Percentiles rank a stretch among this genome's conserved stretches.
Conservation (phyloP, 257 asterid genomes). For the Solanum acaule region DNA sequence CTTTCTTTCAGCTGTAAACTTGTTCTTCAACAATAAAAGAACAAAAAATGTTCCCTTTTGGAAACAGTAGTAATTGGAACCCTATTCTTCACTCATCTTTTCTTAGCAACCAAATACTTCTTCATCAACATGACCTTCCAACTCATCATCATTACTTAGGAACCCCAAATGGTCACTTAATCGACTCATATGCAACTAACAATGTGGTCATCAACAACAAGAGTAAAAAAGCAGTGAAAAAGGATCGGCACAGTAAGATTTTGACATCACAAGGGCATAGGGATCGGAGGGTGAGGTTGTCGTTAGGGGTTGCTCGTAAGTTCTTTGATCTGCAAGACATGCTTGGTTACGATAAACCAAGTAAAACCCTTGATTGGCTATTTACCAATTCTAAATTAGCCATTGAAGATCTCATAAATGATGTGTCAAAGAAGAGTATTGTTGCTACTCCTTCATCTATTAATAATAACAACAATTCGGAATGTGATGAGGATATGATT, state of each 20-base stretch:
- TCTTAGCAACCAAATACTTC: conserved; percentile 14
- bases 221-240: conserved; percentile 13
- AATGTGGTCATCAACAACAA: neutral
- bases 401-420: conserved; percentile 37
- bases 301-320: conserved; percentile 71
- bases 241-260: conserved; percentile 76
- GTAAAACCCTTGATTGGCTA: conserved; percentile 91
- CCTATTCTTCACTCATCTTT: conserved; percentile 28
- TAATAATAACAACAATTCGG: conserved; percentile 1
- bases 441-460: neutral
- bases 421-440: neutral
- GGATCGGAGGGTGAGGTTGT: conserved; percentile 75
- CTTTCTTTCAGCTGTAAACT: neutral
- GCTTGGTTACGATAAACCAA: conserved; percentile 73
- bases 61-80: conserved; percentile 17
- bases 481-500: conserved; percentile 1
- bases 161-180: conserved; percentile 12
- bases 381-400: conserved; percentile 59
- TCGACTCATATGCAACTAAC: neutral
- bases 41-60: conserved; percentile 28
- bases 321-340: conserved; percentile 86
- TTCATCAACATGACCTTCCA: conserved; percentile 18
- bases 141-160: conserved; percentile 4
- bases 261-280: conserved; percentile 74
- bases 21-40: neutral